phyloP scores from a whole-genome alignment of 257 asterid species.

The Penstemon eatonii region DNA sequence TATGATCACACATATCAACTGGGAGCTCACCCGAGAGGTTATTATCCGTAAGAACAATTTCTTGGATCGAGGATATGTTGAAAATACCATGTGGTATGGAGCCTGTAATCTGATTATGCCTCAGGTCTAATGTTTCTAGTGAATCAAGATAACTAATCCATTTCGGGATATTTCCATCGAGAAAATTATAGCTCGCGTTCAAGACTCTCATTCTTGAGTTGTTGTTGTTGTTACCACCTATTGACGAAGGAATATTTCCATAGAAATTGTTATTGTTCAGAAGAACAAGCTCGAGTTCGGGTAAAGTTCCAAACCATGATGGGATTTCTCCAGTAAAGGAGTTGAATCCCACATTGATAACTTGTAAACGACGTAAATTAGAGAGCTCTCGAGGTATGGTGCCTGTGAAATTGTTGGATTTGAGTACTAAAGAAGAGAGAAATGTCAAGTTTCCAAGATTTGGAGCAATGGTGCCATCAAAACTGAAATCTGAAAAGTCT shows the following conservation, averaged over 20 bases:
- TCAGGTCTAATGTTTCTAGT: background rate
- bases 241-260: conserved; percentile 7
- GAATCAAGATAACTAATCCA: conserved; percentile 21
- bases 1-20: background rate
- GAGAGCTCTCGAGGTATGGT: conserved; percentile 19
- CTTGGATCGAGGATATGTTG: conserved; percentile 14
- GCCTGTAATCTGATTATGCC: conserved; percentile 11
- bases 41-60: background rate
- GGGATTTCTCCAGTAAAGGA: no score
- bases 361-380: background rate
- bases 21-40: conserved; percentile 19
- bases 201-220: conserved; percentile 5
- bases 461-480: background rate
- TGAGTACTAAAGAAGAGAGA: no score
- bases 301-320: no score
- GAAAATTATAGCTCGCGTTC: background rate
- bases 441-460: no score
- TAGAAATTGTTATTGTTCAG: conserved; percentile 16
- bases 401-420: background rate
- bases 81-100: background rate
- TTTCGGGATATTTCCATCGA: conserved; percentile 18
- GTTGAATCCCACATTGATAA: no score
- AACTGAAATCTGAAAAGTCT: conserved; percentile 10
- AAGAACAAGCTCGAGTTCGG: background rate
- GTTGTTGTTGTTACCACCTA: background rate